Conservation (phyloP, 306 rosid genomes). For the Macrotyloma uniflorum region DNA sequence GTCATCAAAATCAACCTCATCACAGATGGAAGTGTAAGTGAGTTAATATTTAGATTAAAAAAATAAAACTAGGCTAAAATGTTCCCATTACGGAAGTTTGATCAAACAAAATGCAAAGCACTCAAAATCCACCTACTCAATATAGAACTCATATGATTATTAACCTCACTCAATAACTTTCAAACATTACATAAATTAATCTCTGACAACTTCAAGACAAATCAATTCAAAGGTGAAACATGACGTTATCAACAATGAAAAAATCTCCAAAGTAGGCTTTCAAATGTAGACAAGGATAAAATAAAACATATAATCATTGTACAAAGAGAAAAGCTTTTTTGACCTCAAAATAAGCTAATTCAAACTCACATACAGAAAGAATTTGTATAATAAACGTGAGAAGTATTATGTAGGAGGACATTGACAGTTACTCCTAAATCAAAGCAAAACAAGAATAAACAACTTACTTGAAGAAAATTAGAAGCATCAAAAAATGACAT, state of each 20-base stretch:
- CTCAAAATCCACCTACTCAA: conserved; percentile 21
- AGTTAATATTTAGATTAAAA: background rate
- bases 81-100: conserved; percentile 3
- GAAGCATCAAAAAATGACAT: background rate
- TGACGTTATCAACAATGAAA: background rate
- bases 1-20: background rate
- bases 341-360: too few relatives aligned
- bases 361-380: too few relatives aligned
- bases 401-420: background rate
- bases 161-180: conserved; percentile 5
- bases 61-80: background rate
- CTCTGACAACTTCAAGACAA: conserved; percentile 10
- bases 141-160: background rate
- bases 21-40: background rate
- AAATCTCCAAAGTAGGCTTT: conserved; percentile 7
- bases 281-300: background rate
- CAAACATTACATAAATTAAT: background rate
- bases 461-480: background rate
- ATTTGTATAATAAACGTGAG: background rate
- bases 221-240: conserved; percentile 15
- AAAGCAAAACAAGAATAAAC: background rate
- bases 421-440: background rate
- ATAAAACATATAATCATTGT: background rate
- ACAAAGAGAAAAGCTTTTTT: background rate
- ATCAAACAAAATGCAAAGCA: conserved; percentile 9